phyloP scores from a whole-genome alignment of 345 rosid species.

The Populus pruinosa region DNA sequence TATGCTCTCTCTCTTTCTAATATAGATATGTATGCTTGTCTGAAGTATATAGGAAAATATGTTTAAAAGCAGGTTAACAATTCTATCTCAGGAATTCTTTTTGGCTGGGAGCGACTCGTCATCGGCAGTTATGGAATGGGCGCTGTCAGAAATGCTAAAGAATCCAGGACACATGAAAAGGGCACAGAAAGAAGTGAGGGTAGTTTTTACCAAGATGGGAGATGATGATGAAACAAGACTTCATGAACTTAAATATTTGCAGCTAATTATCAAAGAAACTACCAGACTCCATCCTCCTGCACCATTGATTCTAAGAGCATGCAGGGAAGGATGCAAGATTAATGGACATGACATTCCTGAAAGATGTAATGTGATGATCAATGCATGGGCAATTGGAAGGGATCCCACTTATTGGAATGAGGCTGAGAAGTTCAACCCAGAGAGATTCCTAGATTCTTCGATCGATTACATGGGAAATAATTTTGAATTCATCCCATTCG shows the following conservation, averaged over 20 bases:
- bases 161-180: conserved; percentile 9
- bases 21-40: no score
- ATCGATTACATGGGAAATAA: conserved; percentile 18
- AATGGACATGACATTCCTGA: conserved; percentile 9
- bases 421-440: conserved; percentile 16
- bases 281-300: conserved; percentile 11
- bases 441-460: conserved; percentile 14
- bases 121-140: conserved; percentile 8
- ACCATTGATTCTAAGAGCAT: conserved; percentile 17
- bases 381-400: conserved; percentile 17
- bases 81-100: conserved; percentile 7
- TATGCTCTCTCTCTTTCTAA: background rate
- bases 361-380: conserved; percentile 11
- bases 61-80: no score
- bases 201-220: background rate
- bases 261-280: conserved; percentile 13
- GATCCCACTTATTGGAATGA: conserved; percentile 15
- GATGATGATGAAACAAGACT: background rate
- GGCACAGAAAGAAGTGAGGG: conserved; percentile 16
- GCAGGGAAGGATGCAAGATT: background rate
- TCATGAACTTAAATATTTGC: conserved; percentile 2
- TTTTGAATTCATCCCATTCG: conserved; percentile 27
- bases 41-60: no score
- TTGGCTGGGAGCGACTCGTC: conserved; percentile 18
- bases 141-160: conserved; percentile 14